Evolutionary conservation across 164 flowering plant genomes (phyloP).

Genomic region (Cinnamomum micranthum): DNA sequence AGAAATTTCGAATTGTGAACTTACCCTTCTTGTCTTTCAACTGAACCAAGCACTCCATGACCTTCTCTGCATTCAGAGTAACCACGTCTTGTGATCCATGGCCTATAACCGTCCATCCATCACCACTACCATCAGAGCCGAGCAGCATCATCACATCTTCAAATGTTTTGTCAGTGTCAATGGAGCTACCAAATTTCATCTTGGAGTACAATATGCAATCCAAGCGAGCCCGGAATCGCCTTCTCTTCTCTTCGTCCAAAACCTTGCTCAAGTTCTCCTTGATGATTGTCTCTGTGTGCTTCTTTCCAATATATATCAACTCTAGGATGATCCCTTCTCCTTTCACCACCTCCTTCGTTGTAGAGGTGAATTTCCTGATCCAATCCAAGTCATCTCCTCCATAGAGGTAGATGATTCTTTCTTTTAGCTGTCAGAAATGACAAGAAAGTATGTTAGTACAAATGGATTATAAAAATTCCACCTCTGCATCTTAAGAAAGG

Average conservation of each 20-base stretch:
- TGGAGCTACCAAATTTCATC: conserved; percentile 32
- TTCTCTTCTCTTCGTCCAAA: conserved; percentile 23
- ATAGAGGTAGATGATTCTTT: conserved; percentile 30
- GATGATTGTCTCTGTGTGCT: conserved; percentile 24
- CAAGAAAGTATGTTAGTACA: no score
- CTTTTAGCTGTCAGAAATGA: conserved; percentile 17
- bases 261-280: conserved; percentile 24
- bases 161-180: conserved; percentile 37
- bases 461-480: no score
- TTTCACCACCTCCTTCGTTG: conserved; percentile 11
- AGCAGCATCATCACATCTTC: conserved; percentile 49
- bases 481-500: no score
- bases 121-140: conserved; percentile 42
- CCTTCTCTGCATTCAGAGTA: conserved; percentile 38
- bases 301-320: conserved; percentile 44
- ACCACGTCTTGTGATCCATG: conserved; percentile 41
- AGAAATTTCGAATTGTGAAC: conserved; percentile 28
- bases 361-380: conserved; percentile 31
- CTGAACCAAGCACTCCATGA: conserved; percentile 23
- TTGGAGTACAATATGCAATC: conserved; percentile 59
- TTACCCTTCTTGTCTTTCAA: conserved; percentile 36
- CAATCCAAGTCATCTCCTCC: conserved; percentile 45
- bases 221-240: conserved; percentile 54
- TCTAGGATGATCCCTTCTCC: conserved; percentile 20
- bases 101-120: conserved; percentile 64